These are phyloP conservation scores for Penicillium desertorum DNA, from an alignment of 495 filamentous ascomycete genomes.

Conservation along the genomic window DNA sequence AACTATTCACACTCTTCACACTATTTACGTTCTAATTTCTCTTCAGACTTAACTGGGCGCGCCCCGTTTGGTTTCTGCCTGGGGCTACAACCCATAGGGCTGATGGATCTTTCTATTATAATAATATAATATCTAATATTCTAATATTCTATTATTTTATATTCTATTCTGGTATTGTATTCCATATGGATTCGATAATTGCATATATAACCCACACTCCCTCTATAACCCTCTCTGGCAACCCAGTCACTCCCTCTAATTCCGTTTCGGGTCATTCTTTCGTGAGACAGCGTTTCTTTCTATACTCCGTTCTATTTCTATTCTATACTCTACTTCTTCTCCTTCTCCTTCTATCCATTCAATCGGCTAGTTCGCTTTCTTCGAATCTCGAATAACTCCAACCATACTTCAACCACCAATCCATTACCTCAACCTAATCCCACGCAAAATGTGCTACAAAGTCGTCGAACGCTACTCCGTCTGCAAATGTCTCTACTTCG, in stretches of 20 bases:
- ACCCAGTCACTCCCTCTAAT: neutral
- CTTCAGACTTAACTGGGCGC: constrained; percentile 11
- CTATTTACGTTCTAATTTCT: neutral
- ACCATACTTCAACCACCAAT: neutral
- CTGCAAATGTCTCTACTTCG: constrained; percentile 79
- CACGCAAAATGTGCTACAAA: constrained; percentile 65
- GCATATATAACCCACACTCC: neutral
- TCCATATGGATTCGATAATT: neutral
- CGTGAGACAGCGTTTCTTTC: neutral
- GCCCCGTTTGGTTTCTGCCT: constrained; percentile 19
- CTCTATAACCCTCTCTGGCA: neutral
- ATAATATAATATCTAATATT: no score
- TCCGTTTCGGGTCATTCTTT: neutral
- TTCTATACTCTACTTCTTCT: no score
- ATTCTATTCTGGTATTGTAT: neutral
- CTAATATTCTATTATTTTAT: neutral
- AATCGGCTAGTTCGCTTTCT: neutral
- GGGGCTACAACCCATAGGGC: constrained; percentile 23
- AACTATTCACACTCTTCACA: neutral
- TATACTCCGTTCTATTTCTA: neutral
- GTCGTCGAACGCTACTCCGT: constrained; percentile 74
- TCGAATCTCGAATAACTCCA: neutral
- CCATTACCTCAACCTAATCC: neutral
- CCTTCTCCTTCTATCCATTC: neutral
- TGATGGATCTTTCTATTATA: constrained; percentile 14